A percentile compares a stretch with the other conserved stretches of the same genome.
phyloP scores from a whole-genome alignment of 140 eudicot species.

The Cichorium intybus region DNA sequence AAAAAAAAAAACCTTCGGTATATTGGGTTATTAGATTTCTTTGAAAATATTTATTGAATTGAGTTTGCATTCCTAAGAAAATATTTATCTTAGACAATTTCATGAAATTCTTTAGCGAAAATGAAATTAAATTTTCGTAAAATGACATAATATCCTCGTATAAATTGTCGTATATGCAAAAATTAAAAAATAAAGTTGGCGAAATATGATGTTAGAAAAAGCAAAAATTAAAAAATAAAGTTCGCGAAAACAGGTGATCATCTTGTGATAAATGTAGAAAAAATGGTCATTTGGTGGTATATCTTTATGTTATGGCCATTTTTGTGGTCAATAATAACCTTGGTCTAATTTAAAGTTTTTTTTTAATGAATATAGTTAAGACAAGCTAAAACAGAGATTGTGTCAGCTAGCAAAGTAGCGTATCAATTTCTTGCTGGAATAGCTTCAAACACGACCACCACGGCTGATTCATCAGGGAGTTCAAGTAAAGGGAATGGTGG shows the following conservation, averaged over 20 bases:
- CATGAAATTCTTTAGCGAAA: neutral
- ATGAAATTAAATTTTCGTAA: too few species aligned
- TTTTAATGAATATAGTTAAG: slow-evolving; percentile 52
- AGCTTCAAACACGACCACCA: slow-evolving; percentile 44
- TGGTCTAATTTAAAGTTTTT: slow-evolving; percentile 24
- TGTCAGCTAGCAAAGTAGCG: slow-evolving; percentile 77
- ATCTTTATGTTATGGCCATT: too few species aligned
- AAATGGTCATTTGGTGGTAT: too few species aligned
- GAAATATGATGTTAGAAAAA: neutral
- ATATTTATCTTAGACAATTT: neutral
- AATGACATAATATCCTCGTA: neutral
- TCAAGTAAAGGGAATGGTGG: slow-evolving; percentile 40
- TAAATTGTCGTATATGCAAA: too few species aligned
- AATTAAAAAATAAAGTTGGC: neutral
- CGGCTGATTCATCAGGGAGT: slow-evolving; percentile 34
- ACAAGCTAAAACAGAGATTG: slow-evolving; percentile 88
- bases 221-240: too few species aligned
- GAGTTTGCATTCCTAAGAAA: neutral
- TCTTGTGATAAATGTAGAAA: neutral
- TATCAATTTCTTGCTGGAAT: slow-evolving; percentile 66
- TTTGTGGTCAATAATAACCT: neutral
- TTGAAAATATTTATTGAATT: too few species aligned
- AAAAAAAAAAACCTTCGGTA: too few species aligned
- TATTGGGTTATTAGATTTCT: too few species aligned
- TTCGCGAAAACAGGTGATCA: neutral